Base-by-base conservation (phyloP, 1,284 basidiomycete species). In the Rhodotorula sp. region DNA sequence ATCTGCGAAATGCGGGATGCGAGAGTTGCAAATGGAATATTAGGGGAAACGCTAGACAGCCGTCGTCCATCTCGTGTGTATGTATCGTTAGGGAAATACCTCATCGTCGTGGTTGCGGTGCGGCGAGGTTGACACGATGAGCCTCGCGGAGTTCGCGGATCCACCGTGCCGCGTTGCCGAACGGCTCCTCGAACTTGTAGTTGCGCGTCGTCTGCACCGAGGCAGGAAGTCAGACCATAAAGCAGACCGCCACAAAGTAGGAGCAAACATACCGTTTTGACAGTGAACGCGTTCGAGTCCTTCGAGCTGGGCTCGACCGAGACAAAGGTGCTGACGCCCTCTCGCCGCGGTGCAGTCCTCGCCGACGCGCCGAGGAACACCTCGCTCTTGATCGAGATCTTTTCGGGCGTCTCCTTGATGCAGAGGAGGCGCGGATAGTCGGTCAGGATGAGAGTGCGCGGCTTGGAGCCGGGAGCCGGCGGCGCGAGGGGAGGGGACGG, bases 371-470 rank as follows among this genome's bases (percentile, higher is more conserved):
- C 77, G 51, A 84, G 77, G 22, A 83, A 79, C 46, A 83, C 82
- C 70, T 84, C 83, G 61, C 78, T 80, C 75, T 84, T 83, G 70
- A 84, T 78, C 56, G 80, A 80, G 64, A 83, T 76, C 49, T 74
- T 76, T 6, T 77, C 65, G 18, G 69, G 60, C 44, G 80, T 79
- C 61, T 84, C 84, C 73, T 84, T 84, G 76, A 84, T 81, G 65
- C 82, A 83, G 15, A 85, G 77, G n/a, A 85, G 77, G 10, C 84
- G 79, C 6, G 84, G 84, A 62, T 83, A 82, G 73, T 83, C 83
- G 24, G 84, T 85, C 4, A 85, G 76, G 44, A 85, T 79, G 54
- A 85, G 78, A 56, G 82, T 81, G 6, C 83, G 80, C 51, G 83
- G 82, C 75, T 77, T 83, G 64, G 70, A 82, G 77, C 73, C 71